These are phyloP conservation scores for Mycogone perniciosa DNA, from an alignment of 2,329 filamentous ascomycete genomes.

Conservation along the genomic window DNA sequence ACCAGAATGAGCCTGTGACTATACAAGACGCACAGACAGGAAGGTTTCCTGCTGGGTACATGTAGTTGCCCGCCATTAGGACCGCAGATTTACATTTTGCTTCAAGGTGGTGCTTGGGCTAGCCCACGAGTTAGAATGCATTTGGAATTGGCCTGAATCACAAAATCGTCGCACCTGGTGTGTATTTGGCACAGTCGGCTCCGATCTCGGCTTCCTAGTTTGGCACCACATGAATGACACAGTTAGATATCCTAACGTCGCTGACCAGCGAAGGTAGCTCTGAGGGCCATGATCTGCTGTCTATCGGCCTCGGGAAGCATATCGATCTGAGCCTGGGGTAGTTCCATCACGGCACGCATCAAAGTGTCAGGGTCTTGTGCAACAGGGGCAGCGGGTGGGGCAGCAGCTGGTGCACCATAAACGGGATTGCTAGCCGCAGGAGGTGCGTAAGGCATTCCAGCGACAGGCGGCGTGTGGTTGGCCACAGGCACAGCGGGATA, in stretches of 20 bases:
- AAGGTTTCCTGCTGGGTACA: too few species aligned
- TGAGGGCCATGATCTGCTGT: slow-evolving; percentile 71
- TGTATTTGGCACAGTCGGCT: not conserved
- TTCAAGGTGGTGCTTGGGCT: not conserved
- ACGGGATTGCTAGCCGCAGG: slow-evolving; percentile 31
- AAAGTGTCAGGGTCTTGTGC: slow-evolving; percentile 61
- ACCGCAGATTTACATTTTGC: not conserved
- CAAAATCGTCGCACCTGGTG: too few species aligned
- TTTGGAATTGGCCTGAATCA: too few species aligned
- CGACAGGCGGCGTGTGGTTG: slow-evolving; percentile 44
- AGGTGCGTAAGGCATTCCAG: slow-evolving; percentile 39
- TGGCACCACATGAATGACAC: not conserved
- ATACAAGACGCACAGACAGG: too few species aligned
- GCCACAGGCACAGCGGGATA: slow-evolving; percentile 30
- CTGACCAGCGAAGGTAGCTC: slow-evolving; percentile 53
- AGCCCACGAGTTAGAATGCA: too few species aligned
- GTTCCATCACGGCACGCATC: slow-evolving; percentile 72
- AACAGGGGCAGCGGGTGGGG: slow-evolving; percentile 29
- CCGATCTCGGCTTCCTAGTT: not conserved
- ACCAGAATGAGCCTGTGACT: too few species aligned
- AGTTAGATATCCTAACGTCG: slow-evolving; percentile 22
- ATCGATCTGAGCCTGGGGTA: slow-evolving; percentile 76
- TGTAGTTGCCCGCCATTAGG: not conserved
- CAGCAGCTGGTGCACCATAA: slow-evolving; percentile 29
- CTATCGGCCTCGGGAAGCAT: slow-evolving; percentile 68